These are phyloP conservation scores for Gnomoniopsis sp. DNA, from an alignment of 2,329 filamentous ascomycete genomes.

Conservation along the genomic window DNA sequence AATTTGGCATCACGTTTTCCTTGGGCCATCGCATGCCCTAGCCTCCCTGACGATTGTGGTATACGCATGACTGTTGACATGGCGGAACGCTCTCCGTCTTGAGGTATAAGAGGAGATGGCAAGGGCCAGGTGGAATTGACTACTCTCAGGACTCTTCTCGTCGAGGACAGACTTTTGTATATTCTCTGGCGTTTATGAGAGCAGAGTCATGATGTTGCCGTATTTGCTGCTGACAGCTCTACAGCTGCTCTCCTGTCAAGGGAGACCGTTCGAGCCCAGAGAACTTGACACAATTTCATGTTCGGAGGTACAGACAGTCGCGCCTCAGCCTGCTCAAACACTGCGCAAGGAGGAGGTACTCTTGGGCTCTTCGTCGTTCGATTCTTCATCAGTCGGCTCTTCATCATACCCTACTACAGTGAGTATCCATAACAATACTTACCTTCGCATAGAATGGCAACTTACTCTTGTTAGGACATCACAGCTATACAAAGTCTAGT, in stretches of 20 bases:
- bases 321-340: background rate
- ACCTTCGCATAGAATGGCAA: background rate
- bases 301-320: background rate
- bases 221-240: slow-evolving; percentile 15
- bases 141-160: background rate
- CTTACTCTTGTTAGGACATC: slow-evolving; percentile 6
- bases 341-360: background rate
- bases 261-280: background rate
- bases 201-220: slow-evolving; percentile 12
- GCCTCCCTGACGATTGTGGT: slow-evolving; percentile 3
- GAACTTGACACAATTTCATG: background rate
- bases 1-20: background rate
- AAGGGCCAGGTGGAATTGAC: background rate
- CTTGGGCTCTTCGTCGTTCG: too few species aligned
- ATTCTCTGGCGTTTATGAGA: background rate
- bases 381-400: background rate
- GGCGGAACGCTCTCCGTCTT: background rate
- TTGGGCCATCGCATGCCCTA: background rate
- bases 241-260: slow-evolving; percentile 12
- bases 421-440: background rate
- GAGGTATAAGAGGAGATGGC: background rate
- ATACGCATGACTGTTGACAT: slow-evolving; percentile 3
- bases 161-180: background rate
- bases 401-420: background rate
- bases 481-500: slow-evolving; percentile 3